A percentile compares a stretch with the other conserved stretches of the same genome.
Evolutionary conservation across 2,329 filamentous ascomycete genomes (phyloP).

Genomic region (Talaromyces pinophilus): DNA sequence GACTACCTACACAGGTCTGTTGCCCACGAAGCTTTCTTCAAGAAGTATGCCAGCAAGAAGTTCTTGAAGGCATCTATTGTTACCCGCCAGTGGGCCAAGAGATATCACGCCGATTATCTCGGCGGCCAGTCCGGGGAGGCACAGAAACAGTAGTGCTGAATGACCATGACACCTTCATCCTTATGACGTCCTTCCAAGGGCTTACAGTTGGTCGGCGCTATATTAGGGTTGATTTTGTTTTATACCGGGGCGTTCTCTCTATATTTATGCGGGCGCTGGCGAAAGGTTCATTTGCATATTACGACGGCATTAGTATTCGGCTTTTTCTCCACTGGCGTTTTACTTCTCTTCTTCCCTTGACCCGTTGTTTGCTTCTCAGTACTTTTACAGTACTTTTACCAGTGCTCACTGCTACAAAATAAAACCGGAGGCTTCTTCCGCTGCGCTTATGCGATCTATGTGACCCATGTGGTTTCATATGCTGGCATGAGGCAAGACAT

Average conservation of each 20-base stretch:
- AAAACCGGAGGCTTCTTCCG: background rate
- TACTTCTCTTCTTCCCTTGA: slow-evolving; percentile 22
- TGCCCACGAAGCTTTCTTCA: slow-evolving; percentile 96
- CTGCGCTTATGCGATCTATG: background rate
- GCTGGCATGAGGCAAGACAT: background rate
- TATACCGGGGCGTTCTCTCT: slow-evolving; percentile 26
- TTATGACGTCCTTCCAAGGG: slow-evolving; percentile 20
- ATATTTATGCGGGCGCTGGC: slow-evolving; percentile 25
- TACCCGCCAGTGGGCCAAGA: slow-evolving; percentile 90
- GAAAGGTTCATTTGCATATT: slow-evolving; percentile 37
- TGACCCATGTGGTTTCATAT: background rate
- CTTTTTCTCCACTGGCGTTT: slow-evolving; percentile 24
- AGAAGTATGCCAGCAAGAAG: slow-evolving; percentile 99
- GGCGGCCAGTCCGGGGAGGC: slow-evolving; percentile 34
- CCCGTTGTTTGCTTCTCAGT: background rate
- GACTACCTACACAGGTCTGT: slow-evolving; percentile 92
- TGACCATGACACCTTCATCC: slow-evolving; percentile 24
- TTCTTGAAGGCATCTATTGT: slow-evolving; percentile 96
- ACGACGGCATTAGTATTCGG: slow-evolving; percentile 40
- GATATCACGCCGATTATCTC: slow-evolving; percentile 55
- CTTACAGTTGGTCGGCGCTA: slow-evolving; percentile 22
- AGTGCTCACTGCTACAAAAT: background rate
- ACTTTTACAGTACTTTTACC: background rate
- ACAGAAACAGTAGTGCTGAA: slow-evolving; percentile 10
- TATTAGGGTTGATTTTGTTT: slow-evolving; percentile 24